Conservation (phyloP, 73 alveolate species). For the Effrenium voratum region DNA sequence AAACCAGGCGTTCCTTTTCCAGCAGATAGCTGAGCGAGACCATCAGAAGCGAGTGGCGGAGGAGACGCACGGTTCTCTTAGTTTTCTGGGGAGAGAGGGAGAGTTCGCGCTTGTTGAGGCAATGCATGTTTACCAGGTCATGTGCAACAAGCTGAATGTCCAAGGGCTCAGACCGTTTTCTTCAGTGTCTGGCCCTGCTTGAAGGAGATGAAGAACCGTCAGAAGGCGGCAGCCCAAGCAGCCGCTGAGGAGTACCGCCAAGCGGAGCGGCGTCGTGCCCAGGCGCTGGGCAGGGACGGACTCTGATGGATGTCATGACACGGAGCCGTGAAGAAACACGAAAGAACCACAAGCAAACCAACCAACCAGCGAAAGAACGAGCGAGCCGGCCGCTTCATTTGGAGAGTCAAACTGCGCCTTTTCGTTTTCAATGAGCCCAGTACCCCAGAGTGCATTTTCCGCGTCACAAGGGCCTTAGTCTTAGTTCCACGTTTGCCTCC, state of each 20-base stretch:
- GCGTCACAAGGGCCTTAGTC: too few relatives aligned
- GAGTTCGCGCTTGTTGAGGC: too few relatives aligned
- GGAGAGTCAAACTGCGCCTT: too few relatives aligned
- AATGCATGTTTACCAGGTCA: too few relatives aligned
- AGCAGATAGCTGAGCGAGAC: constrained; percentile 76
- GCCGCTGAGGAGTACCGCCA: constrained; percentile 40
- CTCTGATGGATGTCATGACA: not conserved
- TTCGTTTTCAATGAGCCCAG: too few relatives aligned
- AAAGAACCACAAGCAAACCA: not conserved
- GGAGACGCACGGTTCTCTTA: too few relatives aligned
- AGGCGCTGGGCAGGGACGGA: not conserved
- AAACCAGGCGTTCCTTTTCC: constrained; percentile 52
- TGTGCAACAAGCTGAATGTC: too few relatives aligned
- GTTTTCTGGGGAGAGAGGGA: too few relatives aligned
- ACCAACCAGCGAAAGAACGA: not conserved
- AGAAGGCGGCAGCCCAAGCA: constrained; percentile 32
- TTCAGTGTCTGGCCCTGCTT: too few relatives aligned
- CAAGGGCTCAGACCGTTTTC: too few relatives aligned
- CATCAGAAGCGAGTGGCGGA: not conserved
- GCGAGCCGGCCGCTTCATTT: not conserved
- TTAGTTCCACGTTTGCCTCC: too few relatives aligned
- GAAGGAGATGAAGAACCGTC: constrained; percentile 13
- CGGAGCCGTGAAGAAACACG: not conserved
- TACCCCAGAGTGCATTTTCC: too few relatives aligned
- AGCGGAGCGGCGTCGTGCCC: constrained; percentile 10